A percentile compares a stretch with the other conserved stretches of the same genome.
Evolutionary conservation across 225 moss, liverwort and hornwort genomes (phyloP).

Genomic region (Lunularia cruciata): DNA sequence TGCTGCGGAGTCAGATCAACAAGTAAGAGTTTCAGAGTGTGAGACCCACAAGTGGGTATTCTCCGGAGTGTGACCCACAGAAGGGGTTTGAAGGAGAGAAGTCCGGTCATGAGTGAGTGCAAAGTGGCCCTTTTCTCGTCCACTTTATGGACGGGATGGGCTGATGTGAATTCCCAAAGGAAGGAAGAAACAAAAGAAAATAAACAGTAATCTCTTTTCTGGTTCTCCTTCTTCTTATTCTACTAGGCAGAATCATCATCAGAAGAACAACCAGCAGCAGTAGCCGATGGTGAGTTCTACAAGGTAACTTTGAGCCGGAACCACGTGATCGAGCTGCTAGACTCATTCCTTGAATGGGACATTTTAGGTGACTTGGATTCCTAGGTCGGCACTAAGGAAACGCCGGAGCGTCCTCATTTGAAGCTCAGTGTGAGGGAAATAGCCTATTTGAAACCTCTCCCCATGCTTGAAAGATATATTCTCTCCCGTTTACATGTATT

Average conservation of each 20-base stretch:
- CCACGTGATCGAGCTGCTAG: not conserved
- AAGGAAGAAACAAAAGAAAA: not conserved
- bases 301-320: not conserved
- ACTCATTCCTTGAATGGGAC: not conserved
- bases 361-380: not conserved
- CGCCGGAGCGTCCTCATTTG: not conserved
- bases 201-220: too few species aligned
- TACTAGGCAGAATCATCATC: too few species aligned
- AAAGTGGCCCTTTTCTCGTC: too few species aligned
- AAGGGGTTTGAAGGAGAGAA: too few species aligned
- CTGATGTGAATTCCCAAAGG: not conserved
- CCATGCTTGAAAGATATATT: constrained; percentile 12
- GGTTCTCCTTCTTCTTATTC: too few species aligned
- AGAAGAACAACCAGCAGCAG: too few species aligned
- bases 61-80: too few species aligned
- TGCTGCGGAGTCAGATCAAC: not conserved
- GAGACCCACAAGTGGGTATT: not conserved
- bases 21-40: not conserved
- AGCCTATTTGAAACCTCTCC: too few species aligned
- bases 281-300: not conserved
- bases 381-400: not conserved
- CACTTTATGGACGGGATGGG: not conserved
- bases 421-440: constrained; percentile 1
- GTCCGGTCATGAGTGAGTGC: too few species aligned
- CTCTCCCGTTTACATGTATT: not conserved